These are phyloP conservation scores for Microthlaspi erraticum DNA, from an alignment of 345 rosid species.

Conservation along the genomic window DNA sequence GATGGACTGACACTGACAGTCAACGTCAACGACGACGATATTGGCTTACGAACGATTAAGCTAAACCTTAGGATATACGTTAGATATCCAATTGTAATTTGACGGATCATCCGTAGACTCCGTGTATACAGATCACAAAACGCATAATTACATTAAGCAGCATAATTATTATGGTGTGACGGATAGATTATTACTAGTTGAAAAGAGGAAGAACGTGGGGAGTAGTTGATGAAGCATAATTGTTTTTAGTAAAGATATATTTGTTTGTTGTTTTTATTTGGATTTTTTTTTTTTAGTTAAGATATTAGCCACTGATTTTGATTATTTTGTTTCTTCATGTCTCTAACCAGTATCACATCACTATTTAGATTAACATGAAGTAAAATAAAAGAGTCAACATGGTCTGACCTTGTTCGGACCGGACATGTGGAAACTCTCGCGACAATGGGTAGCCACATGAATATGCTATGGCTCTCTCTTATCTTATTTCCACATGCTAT, in stretches of 20 bases:
- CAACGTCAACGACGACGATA: no score
- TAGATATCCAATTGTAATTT: background rate
- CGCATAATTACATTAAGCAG: slow-evolving; percentile 1
- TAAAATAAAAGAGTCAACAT: slow-evolving; percentile 14
- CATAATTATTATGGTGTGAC: slow-evolving; percentile 25
- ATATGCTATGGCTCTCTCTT: slow-evolving; percentile 19
- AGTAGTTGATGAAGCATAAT: slow-evolving; percentile 31
- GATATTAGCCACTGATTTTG: slow-evolving; percentile 31
- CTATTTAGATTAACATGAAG: background rate
- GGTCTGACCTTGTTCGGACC: slow-evolving; percentile 2
- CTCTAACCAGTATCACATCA: no score
- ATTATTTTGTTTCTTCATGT: no score
- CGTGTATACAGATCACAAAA: slow-evolving; percentile 21
- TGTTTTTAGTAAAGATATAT: no score
- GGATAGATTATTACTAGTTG: background rate
- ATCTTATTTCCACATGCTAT: background rate
- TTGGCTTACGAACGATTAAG: no score
- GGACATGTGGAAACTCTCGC: slow-evolving; percentile 32
- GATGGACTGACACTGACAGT: no score
- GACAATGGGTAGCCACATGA: slow-evolving; percentile 32
- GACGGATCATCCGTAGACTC: background rate
- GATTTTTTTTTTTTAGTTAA: no score
- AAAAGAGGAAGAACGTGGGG: slow-evolving; percentile 28
- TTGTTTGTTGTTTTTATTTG: no score
- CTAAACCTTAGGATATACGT: background rate